Conservation (phyloP, 2,329 filamentous ascomycete species). For the Xylariaceae sp. region DNA sequence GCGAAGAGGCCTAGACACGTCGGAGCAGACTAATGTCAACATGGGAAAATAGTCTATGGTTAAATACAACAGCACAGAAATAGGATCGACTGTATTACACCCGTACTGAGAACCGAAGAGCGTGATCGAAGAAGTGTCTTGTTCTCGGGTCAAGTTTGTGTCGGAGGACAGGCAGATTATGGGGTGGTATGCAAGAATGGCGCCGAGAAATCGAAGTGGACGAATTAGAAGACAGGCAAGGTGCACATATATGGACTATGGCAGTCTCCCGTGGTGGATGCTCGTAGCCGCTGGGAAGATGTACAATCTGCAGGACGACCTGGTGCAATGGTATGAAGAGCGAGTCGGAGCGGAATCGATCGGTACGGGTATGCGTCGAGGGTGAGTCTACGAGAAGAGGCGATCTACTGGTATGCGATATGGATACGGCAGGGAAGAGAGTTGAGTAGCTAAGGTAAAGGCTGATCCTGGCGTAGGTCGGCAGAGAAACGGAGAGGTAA, state of each 20-base stretch:
- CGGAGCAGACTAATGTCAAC: conserved; percentile 22
- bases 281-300: conserved; percentile 7
- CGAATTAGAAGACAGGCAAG: conserved; percentile 9
- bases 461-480: no score
- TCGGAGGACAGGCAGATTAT: conserved; percentile 7
- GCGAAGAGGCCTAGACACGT: conserved; percentile 17
- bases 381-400: no score
- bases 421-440: no score
- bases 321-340: conserved; percentile 2
- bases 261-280: conserved; percentile 3
- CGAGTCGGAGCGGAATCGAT: conserved; percentile 7
- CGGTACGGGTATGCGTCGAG: not conserved
- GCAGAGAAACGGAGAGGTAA: no score
- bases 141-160: not conserved
- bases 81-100: conserved; percentile 17
- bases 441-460: no score
- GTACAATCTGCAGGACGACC: conserved; percentile 5
- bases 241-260: conserved; percentile 8
- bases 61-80: conserved; percentile 4
- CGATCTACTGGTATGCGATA: no score
- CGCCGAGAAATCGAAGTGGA: conserved; percentile 8
- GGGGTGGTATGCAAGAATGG: conserved; percentile 9
- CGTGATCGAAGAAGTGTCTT: not conserved
- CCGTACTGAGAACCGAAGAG: conserved; percentile 14
- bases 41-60: conserved; percentile 18